A percentile compares a stretch with the other conserved stretches of the same genome.
phyloP scores from a whole-genome alignment of 2,329 filamentous ascomycete genomes.

The Juglanconis oblonga region DNA sequence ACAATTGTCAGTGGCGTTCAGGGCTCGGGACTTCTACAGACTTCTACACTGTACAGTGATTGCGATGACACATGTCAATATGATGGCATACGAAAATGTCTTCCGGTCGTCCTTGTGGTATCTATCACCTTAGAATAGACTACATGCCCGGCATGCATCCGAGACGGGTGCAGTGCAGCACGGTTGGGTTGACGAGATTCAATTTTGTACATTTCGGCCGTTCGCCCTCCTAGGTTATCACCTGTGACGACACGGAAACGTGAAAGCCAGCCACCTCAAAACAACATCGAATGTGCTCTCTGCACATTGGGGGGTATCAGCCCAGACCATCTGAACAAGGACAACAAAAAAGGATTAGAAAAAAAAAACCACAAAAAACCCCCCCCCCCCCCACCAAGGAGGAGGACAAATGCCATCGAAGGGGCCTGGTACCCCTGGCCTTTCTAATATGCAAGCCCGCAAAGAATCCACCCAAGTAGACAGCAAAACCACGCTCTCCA shows the following conservation, averaged over 20 bases:
- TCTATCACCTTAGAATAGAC: not conserved
- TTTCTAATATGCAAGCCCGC: not conserved
- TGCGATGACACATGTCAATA: not conserved
- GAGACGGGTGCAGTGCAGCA: not conserved
- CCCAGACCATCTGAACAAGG: not conserved
- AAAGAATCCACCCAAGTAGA: not conserved
- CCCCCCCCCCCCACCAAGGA: not conserved
- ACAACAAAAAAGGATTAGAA: not conserved
- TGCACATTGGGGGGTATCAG: constrained; percentile 19
- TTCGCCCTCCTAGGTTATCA: too few species aligned
- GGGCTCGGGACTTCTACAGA: not conserved
- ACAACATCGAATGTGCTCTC: constrained; percentile 10
- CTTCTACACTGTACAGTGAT: not conserved
- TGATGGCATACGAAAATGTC: not conserved
- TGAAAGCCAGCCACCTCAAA: not conserved
- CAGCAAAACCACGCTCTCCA: not conserved
- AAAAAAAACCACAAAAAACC: not conserved
- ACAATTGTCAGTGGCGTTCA: not conserved
- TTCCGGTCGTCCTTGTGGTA: not conserved
- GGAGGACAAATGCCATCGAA: not conserved
- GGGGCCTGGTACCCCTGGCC: not conserved
- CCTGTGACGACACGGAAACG: not conserved
- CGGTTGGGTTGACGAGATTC: too few species aligned
- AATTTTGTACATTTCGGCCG: too few species aligned
- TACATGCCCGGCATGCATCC: not conserved